A percentile compares a stretch with the other conserved stretches of the same genome.
phyloP scores from a whole-genome alignment of 208 protist genomes.

The Trichomonas vaginalis region DNA sequence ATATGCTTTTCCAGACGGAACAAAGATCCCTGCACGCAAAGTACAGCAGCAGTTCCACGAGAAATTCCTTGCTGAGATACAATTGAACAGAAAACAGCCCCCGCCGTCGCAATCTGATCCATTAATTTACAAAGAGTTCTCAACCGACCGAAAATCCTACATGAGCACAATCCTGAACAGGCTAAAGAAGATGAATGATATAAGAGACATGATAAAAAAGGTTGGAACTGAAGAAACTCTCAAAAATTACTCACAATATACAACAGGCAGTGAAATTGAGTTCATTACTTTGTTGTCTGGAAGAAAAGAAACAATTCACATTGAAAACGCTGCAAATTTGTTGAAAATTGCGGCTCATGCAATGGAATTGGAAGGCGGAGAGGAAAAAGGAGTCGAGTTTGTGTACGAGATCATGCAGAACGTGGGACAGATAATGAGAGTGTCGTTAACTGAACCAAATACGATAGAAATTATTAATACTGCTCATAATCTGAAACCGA shows the following conservation, averaged over 20 bases:
- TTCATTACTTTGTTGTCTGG: neutral
- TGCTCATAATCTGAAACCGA: neutral
- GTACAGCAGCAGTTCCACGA: neutral
- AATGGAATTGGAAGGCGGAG: neutral
- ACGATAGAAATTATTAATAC: neutral
- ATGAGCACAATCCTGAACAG: neutral
- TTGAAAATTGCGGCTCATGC: neutral
- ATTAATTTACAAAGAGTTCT: neutral
- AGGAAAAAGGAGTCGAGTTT: neutral
- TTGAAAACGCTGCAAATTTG: neutral
- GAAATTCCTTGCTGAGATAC: neutral
- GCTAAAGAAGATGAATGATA: neutral
- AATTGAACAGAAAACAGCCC: neutral
- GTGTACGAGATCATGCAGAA: neutral
- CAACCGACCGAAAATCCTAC: neutral
- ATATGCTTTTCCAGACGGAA: neutral
- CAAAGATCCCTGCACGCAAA: neutral
- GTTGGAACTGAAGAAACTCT: neutral
- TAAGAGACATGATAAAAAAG: neutral
- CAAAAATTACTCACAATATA: neutral
- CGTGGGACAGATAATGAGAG: neutral
- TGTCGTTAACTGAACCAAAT: neutral
- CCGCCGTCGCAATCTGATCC: neutral
- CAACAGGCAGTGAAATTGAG: neutral
- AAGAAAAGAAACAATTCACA: neutral